Evolutionary conservation across 1,284 basidiomycete species (phyloP).

Genomic region (Xanthoconium separans): DNA sequence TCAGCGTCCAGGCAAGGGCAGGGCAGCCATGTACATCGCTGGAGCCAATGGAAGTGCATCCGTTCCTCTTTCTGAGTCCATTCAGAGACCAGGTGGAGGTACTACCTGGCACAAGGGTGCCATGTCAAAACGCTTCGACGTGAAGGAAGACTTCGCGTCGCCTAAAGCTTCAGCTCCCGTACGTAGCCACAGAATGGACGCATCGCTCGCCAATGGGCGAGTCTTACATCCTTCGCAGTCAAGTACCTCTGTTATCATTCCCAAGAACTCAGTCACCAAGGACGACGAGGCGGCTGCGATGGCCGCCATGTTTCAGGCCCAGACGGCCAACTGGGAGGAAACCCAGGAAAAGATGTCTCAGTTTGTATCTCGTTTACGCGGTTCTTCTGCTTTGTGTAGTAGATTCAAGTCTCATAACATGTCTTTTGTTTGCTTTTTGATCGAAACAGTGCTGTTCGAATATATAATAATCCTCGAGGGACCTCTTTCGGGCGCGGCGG

Average conservation of each 20-base stretch:
- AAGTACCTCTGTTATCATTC: slow-evolving; percentile 22
- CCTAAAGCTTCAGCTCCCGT: slow-evolving; percentile 34
- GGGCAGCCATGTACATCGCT: slow-evolving; percentile 82
- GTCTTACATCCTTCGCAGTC: slow-evolving; percentile 30
- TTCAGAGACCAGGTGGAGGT: slow-evolving; percentile 38
- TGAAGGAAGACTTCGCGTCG: slow-evolving; percentile 59
- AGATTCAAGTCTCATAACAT: slow-evolving; percentile 64
- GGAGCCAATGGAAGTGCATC: slow-evolving; percentile 48
- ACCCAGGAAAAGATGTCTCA: slow-evolving; percentile 97
- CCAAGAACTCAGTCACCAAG: slow-evolving; percentile 47
- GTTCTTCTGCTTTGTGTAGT: slow-evolving; percentile 58
- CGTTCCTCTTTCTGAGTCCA: slow-evolving; percentile 47
- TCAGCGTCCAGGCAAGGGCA: slow-evolving; percentile 86
- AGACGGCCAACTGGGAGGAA: slow-evolving; percentile 92
- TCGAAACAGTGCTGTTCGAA: slow-evolving; percentile 64
- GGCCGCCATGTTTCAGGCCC: slow-evolving; percentile 93
- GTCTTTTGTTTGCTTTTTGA: slow-evolving; percentile 38
- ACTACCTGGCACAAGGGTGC: slow-evolving; percentile 61
- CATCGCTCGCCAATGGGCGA: slow-evolving; percentile 18
- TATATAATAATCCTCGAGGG: slow-evolving; percentile 66
- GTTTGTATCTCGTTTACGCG: slow-evolving; percentile 69
- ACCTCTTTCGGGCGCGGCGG: slow-evolving; percentile 58
- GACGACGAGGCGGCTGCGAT: slow-evolving; percentile 86
- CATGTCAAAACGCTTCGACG: slow-evolving; percentile 91
- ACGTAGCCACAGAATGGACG: slow-evolving; percentile 22